Base-by-base conservation (phyloP, 495 filamentous ascomycete species). In the Choiromyces venosus region DNA sequence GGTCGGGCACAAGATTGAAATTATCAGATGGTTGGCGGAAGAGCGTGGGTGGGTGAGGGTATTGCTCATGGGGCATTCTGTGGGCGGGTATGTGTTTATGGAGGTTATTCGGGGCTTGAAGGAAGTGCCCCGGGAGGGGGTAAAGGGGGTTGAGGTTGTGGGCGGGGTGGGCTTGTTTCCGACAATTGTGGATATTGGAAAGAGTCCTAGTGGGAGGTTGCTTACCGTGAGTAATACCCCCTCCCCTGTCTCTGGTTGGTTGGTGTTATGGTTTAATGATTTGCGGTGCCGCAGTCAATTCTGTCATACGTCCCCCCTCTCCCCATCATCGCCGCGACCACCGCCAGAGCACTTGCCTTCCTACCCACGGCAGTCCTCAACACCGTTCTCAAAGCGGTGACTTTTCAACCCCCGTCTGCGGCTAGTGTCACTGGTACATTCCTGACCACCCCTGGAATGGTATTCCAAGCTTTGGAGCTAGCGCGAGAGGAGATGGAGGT, bases 21-120 rank as follows among this genome's bases (percentile, higher is more conserved):
- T 73, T 6, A 66, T 79, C 1, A 67, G 67, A 68, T 71, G 66
- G 78, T 42, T 70, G 36, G 18, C 37, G 8, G 40, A 33, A 25
- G 35, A 46, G 18, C 42, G 39, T 19, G 52, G 52, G 40, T 29
- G 66, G 18, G 38, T 44, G 5, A 86, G 87, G 52, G 86, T 96
- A 3, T 86, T 96, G 35, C 84, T 98, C 8, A 88, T 96, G 37
- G 93, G 92, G 0, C 93, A 96, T 80, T 94, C 92, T 0, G 91
- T 96, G 2, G 93, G 93, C 35, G 83, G 88, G 0, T 96, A 91
- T 80, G 90, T 96, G 12, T 82, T 87, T n/a, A 85, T 94, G 75
- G 92, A 95, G 82, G 81, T 92, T 10, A 84, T 92, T 37, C 83
- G 88, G 44, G 84, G 87, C 25, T 86, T 88, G 64, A 79, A 83